phyloP scores from a whole-genome alignment of 371 early-diverging fungal genomes.

The Catenaria anguillulae region DNA sequence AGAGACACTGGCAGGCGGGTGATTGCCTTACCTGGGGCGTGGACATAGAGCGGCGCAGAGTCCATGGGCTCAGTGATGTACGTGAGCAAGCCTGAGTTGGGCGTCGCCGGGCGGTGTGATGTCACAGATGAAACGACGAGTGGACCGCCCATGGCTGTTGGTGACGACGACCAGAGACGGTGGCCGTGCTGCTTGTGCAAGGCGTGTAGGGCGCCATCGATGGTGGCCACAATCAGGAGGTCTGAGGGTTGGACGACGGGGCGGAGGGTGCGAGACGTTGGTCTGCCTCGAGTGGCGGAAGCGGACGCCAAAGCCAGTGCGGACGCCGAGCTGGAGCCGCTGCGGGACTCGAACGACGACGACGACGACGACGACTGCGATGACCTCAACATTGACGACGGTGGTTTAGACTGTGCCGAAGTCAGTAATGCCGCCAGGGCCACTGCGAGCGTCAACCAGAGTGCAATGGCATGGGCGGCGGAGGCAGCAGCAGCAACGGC shows the following conservation, averaged over 20 bases:
- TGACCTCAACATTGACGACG: too few species aligned
- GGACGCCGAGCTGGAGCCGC: too few species aligned
- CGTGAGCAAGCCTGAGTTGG: constrained; percentile 18
- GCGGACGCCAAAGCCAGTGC: too few species aligned
- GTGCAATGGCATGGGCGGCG: too few species aligned
- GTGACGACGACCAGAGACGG: constrained; percentile 32
- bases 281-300: too few species aligned
- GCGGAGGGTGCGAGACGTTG: not conserved
- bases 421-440: too few species aligned
- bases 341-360: not conserved
- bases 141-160: constrained; percentile 14
- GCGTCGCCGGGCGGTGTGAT: not conserved
- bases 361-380: too few species aligned
- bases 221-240: constrained; percentile 30
- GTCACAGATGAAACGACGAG: not conserved
- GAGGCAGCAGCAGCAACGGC: too few species aligned
- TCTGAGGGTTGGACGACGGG: constrained; percentile 8
- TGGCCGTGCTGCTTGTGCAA: constrained; percentile 30
- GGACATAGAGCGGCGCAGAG: constrained; percentile 53
- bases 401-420: too few species aligned
- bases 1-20: constrained; percentile 55
- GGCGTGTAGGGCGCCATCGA: constrained; percentile 48
- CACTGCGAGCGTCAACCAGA: too few species aligned
- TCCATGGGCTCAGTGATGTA: constrained; percentile 67
- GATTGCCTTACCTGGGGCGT: constrained; percentile 36